Evolutionary conservation across 176 grass and related monocot genomes (phyloP).

Genomic region (Eleusine coracana): DNA sequence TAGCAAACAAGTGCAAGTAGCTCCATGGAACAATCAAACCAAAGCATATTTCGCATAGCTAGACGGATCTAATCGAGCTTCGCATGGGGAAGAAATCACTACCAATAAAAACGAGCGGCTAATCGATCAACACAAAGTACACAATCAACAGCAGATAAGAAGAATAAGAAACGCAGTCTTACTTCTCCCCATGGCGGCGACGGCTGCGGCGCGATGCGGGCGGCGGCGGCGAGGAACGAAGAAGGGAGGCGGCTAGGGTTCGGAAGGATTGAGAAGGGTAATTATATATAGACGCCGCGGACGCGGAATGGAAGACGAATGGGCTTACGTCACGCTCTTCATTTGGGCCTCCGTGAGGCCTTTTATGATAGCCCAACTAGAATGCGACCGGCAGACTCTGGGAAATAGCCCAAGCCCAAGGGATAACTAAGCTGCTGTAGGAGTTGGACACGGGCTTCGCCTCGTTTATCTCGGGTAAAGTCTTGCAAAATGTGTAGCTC

Average conservation of each 20-base stretch:
- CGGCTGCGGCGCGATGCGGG: not conserved
- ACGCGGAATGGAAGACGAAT: conserved; percentile 7
- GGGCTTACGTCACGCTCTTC: not conserved
- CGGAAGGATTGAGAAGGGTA: not conserved
- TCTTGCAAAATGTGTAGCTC: too few relatives aligned
- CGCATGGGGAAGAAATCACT: not conserved
- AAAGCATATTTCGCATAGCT: not conserved
- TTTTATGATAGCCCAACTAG: not conserved
- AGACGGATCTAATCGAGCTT: not conserved
- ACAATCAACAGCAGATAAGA: not conserved
- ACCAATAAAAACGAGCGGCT: not conserved
- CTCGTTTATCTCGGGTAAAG: too few relatives aligned
- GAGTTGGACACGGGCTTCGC: too few relatives aligned
- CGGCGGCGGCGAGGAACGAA: not conserved
- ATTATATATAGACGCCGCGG: conserved; percentile 34
- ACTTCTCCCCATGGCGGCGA: conserved; percentile 59
- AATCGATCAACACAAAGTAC: not conserved
- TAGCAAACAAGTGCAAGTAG: too few relatives aligned
- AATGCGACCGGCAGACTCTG: not conserved
- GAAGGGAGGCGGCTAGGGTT: conserved; percentile 35
- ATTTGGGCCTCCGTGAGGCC: not conserved
- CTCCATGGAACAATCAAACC: not conserved
- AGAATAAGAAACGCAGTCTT: not conserved
- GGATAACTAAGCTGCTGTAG: too few relatives aligned
- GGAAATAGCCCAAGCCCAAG: not conserved